Conservation (phyloP, 192 early-diverging fungal genomes). For the Entomortierella beljakovae region DNA sequence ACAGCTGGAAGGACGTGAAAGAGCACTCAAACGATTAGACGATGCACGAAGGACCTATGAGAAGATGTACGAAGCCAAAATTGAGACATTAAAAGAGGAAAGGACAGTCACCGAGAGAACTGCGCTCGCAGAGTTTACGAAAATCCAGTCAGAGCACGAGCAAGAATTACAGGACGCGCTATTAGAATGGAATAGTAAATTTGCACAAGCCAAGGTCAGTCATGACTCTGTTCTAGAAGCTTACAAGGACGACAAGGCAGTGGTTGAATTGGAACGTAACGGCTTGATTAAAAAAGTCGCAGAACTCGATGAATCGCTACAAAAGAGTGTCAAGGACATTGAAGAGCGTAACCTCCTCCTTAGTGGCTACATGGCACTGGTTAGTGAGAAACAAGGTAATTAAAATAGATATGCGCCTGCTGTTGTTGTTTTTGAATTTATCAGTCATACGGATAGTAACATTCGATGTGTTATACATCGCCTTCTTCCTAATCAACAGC, state of each 20-base stretch:
- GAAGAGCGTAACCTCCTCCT: constrained; percentile 3
- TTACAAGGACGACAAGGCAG: not conserved
- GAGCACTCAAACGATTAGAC: constrained; percentile 23
- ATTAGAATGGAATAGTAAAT: not conserved
- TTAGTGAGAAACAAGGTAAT: constrained; percentile 7
- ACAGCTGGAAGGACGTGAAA: constrained; percentile 27
- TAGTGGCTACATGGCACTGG: constrained; percentile 3
- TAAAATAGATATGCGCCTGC: too few species aligned
- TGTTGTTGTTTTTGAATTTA: too few species aligned
- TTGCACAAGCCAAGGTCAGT: not conserved
- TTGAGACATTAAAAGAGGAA: constrained; percentile 30
- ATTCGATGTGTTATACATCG: too few species aligned
- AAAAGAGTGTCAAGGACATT: not conserved
- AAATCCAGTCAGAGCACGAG: not conserved
- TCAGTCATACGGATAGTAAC: too few species aligned
- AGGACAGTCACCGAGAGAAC: constrained; percentile 9
- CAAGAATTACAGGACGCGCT: constrained; percentile 6
- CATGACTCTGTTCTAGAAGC: not conserved
- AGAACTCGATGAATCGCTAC: not conserved
- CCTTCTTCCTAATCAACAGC: too few species aligned
- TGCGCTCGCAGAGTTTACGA: constrained; percentile 9
- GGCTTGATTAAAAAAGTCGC: not conserved
- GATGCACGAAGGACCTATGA: constrained; percentile 27
- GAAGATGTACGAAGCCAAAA: constrained; percentile 40
- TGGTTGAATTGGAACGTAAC: not conserved